Percentiles rank a stretch among this genome's conserved stretches.
Conservation (phyloP, 1,284 basidiomycete genomes). For the Cystobasidiaceae sp. region DNA sequence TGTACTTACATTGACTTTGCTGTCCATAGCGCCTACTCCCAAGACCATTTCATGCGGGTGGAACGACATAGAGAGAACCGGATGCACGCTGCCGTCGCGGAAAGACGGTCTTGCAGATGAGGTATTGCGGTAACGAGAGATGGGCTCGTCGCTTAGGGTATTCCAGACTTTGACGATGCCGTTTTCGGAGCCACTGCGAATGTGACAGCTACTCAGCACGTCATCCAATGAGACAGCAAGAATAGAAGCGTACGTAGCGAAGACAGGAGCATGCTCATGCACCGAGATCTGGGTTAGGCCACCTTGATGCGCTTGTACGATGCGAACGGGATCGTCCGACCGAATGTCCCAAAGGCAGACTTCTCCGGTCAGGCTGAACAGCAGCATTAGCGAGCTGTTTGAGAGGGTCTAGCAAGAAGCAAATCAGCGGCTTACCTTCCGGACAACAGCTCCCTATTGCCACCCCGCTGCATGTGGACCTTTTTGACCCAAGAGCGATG, state of each 20-base stretch:
- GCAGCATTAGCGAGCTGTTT: background rate
- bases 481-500: constrained; percentile 90
- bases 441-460: constrained; percentile 73
- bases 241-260: constrained; percentile 73
- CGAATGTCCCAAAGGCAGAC: constrained; percentile 91
- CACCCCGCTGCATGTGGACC: constrained; percentile 74
- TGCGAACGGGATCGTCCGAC: constrained; percentile 60
- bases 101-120: constrained; percentile 10
- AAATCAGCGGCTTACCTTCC: constrained; percentile 60
- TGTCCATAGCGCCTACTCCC: constrained; percentile 30
- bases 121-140: constrained; percentile 41
- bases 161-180: constrained; percentile 43
- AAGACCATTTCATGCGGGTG: constrained; percentile 44
- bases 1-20: constrained; percentile 28
- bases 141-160: constrained; percentile 37
- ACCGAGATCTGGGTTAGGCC: constrained; percentile 82
- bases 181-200: constrained; percentile 31
- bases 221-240: background rate
- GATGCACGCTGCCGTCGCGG: constrained; percentile 10
- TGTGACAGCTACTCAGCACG: no score
- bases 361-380: constrained; percentile 83
- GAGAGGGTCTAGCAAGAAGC: background rate
- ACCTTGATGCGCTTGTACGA: constrained; percentile 63
- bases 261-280: constrained; percentile 76
- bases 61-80: constrained; percentile 39